Percentiles rank a stretch among this genome's conserved stretches.
Evolutionary conservation across 345 rosid genomes (phyloP).

Genomic region (Gossypium bickii): DNA sequence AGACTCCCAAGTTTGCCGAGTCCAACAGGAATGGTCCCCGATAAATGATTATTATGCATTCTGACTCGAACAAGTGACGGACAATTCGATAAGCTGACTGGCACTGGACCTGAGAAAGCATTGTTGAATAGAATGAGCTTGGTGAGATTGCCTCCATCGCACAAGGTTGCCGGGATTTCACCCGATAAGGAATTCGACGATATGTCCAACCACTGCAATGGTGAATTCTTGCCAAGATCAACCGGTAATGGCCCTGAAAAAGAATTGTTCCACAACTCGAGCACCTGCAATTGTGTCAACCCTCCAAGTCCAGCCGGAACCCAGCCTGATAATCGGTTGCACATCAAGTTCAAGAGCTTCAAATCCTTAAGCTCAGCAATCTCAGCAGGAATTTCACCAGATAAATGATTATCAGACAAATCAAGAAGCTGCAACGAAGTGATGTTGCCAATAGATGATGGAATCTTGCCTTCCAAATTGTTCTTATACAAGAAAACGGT

Average conservation of each 20-base stretch:
- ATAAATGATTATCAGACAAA: constrained; percentile 67
- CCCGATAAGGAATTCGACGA: constrained; percentile 83
- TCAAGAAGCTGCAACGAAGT: constrained; percentile 60
- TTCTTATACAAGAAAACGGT: constrained; percentile 65
- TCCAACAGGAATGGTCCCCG: constrained; percentile 77
- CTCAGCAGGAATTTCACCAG: constrained; percentile 59
- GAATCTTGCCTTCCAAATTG: constrained; percentile 66
- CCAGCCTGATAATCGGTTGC: constrained; percentile 67
- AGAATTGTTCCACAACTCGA: constrained; percentile 94
- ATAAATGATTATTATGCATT: constrained; percentile 68
- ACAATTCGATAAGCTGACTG: constrained; percentile 49
- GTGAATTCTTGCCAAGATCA: constrained; percentile 71
- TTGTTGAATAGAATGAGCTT: constrained; percentile 92
- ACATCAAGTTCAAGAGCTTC: constrained; percentile 80
- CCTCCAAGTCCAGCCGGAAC: constrained; percentile 54
- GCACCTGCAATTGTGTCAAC: constrained; percentile 49
- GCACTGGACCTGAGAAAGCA: constrained; percentile 69
- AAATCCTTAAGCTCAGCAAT: constrained; percentile 57
- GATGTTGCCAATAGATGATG: constrained; percentile 56
- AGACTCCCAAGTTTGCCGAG: constrained; percentile 76
- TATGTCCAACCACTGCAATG: constrained; percentile 77
- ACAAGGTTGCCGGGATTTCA: constrained; percentile 56
- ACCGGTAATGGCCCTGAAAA: constrained; percentile 63
- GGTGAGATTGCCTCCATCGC: constrained; percentile 72
- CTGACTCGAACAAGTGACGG: constrained; percentile 73